These are phyloP conservation scores for Cyclotella choctawhatcheeana DNA, from an alignment of 108 stramenopile species.

Conservation along the genomic window DNA sequence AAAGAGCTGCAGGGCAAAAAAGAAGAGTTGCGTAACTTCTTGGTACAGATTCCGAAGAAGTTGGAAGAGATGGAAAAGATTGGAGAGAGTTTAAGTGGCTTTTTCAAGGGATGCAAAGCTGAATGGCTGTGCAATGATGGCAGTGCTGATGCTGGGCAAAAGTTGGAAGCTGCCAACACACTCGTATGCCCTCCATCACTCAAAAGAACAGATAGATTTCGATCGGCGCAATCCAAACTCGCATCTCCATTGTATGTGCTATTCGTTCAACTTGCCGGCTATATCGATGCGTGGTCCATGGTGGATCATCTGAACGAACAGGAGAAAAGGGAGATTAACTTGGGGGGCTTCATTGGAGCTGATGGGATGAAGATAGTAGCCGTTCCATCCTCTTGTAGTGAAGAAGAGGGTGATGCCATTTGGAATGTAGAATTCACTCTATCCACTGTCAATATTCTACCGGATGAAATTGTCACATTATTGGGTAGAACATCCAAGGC, in stretches of 20 bases:
- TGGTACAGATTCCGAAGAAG: slow-evolving; percentile 61
- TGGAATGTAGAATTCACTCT: slow-evolving; percentile 42
- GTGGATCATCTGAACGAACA: slow-evolving; percentile 30
- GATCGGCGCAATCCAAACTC: slow-evolving; percentile 60
- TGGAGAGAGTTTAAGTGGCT: slow-evolving; percentile 64
- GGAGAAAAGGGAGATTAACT: background rate
- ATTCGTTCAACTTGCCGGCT: slow-evolving; percentile 66
- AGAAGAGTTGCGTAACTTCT: slow-evolving; percentile 36
- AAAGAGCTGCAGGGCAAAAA: slow-evolving; percentile 36
- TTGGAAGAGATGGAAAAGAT: slow-evolving; percentile 64
- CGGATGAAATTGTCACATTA: slow-evolving; percentile 23
- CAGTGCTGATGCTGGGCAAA: slow-evolving; percentile 1
- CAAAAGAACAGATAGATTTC: slow-evolving; percentile 57
- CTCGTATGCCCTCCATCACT: slow-evolving; percentile 28
- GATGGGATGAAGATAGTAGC: slow-evolving; percentile 33
- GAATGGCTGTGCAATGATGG: slow-evolving; percentile 9
- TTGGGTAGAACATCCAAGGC: slow-evolving; percentile 22
- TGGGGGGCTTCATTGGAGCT: slow-evolving; percentile 33
- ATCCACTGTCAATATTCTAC: slow-evolving; percentile 27
- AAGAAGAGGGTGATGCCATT: background rate
- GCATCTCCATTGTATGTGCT: slow-evolving; percentile 72
- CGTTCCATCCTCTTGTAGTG: background rate
- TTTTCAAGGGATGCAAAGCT: slow-evolving; percentile 40
- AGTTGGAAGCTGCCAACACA: slow-evolving; percentile 34
- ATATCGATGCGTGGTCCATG: slow-evolving; percentile 60